A percentile compares a stretch with the other conserved stretches of the same genome.
These are phyloP conservation scores for Tirmania nivea DNA, from an alignment of 495 filamentous ascomycete species.

Conservation along the genomic window DNA sequence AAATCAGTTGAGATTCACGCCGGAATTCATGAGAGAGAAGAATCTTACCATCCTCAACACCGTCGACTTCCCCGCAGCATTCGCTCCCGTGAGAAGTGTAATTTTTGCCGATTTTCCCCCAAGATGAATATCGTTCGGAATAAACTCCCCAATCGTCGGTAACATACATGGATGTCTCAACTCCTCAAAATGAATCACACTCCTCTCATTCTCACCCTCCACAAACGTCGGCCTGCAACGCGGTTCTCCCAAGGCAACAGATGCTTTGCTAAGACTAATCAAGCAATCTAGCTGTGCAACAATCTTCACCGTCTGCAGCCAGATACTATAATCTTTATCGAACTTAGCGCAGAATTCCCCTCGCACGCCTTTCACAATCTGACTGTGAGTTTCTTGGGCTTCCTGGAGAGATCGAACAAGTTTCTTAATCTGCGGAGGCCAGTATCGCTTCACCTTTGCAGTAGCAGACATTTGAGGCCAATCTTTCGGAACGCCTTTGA, in stretches of 20 bases:
- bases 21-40: background rate
- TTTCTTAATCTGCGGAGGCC: conserved; percentile 59
- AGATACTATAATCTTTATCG: conserved; percentile 65
- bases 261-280: conserved; percentile 77
- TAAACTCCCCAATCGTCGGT: conserved; percentile 76
- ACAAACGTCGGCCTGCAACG: conserved; percentile 78
- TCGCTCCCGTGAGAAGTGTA: conserved; percentile 83
- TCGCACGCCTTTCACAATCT: conserved; percentile 75
- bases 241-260: conserved; percentile 56
- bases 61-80: conserved; percentile 97
- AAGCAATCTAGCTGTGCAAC: conserved; percentile 87
- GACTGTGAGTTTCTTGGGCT: conserved; percentile 79
- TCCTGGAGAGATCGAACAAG: conserved; percentile 76
- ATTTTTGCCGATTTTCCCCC: conserved; percentile 66
- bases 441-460: conserved; percentile 77
- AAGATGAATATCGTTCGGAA: conserved; percentile 82
- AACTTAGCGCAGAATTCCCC: conserved; percentile 69
- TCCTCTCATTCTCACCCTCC: conserved; percentile 42
- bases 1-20: conserved; percentile 4
- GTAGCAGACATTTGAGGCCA: conserved; percentile 98
- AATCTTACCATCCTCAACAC: conserved; percentile 71
- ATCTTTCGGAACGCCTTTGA: conserved; percentile 57
- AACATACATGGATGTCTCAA: conserved; percentile 89
- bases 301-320: conserved; percentile 71
- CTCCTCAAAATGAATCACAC: conserved; percentile 73